These are phyloP conservation scores for Fusarium abutilonis DNA, from an alignment of 2,329 filamentous ascomycete species.

Conservation along the genomic window DNA sequence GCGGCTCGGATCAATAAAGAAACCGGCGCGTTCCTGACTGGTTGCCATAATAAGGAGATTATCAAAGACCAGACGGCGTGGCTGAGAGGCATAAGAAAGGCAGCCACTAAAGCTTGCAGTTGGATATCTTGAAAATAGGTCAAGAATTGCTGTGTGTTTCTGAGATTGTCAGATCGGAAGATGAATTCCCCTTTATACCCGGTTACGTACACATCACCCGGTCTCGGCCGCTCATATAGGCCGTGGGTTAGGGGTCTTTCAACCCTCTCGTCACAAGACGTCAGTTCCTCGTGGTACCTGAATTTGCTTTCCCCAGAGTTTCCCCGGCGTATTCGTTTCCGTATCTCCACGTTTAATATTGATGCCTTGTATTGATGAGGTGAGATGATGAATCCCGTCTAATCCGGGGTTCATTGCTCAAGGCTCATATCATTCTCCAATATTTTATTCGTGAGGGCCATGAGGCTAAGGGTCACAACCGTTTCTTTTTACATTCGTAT, in stretches of 20 bases:
- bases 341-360: conserved; percentile 16
- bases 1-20: conserved; percentile 1
- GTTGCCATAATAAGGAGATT: no score
- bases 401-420: no score
- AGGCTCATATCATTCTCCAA: no score
- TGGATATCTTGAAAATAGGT: no score
- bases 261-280: not conserved
- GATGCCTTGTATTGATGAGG: not conserved
- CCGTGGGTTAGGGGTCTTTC: conserved; percentile 36
- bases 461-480: no score
- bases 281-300: conserved; percentile 22
- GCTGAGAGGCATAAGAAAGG: not conserved
- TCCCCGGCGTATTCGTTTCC: conserved; percentile 39
- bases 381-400: not conserved
- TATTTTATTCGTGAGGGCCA: no score
- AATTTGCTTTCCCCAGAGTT: conserved; percentile 13
- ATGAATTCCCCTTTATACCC: conserved; percentile 13
- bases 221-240: not conserved
- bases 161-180: no score
- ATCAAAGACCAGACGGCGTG: no score
- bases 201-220: not conserved
- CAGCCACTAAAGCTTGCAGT: no score
- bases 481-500: no score
- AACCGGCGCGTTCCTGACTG: not conserved
- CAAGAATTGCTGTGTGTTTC: no score